Conservation (phyloP, 129 eudicot species). For the Tagetes erecta region DNA sequence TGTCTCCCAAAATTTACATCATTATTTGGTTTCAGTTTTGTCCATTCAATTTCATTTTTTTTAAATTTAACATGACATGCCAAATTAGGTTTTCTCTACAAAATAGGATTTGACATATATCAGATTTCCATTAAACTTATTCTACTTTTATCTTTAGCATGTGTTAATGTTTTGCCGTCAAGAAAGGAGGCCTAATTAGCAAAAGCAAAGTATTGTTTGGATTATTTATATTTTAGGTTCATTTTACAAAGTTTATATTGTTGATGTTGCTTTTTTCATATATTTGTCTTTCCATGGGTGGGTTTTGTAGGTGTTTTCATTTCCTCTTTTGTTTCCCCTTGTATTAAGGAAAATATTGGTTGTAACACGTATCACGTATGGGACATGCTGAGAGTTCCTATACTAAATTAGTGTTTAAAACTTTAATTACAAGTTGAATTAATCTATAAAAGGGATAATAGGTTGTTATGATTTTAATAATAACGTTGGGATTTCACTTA, state of each 20-base stretch:
- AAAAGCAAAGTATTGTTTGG: constrained; percentile 16
- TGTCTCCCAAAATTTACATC: too few species aligned
- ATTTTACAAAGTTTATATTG: neutral
- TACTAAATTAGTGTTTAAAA: neutral
- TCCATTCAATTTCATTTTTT: too few species aligned
- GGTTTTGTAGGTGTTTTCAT: neutral
- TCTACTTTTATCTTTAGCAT: too few species aligned
- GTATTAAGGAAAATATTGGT: neutral
- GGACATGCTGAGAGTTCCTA: neutral
- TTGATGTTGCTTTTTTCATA: neutral
- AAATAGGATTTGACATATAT: too few species aligned
- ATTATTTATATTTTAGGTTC: constrained; percentile 24
- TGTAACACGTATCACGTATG: neutral
- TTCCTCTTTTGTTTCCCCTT: neutral
- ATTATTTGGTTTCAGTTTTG: neutral
- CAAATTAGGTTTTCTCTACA: too few species aligned
- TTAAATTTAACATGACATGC: too few species aligned
- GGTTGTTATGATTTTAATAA: neutral
- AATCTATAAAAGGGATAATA: neutral
- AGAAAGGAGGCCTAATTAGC: neutral
- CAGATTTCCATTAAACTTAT: too few species aligned
- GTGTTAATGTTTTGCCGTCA: neutral
- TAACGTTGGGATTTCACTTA: neutral
- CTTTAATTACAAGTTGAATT: neutral
- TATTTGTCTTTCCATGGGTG: neutral